A percentile compares a stretch with the other conserved stretches of the same genome.
Conservation (phyloP, 345 rosid species). For the Rhizophora mangle region DNA sequence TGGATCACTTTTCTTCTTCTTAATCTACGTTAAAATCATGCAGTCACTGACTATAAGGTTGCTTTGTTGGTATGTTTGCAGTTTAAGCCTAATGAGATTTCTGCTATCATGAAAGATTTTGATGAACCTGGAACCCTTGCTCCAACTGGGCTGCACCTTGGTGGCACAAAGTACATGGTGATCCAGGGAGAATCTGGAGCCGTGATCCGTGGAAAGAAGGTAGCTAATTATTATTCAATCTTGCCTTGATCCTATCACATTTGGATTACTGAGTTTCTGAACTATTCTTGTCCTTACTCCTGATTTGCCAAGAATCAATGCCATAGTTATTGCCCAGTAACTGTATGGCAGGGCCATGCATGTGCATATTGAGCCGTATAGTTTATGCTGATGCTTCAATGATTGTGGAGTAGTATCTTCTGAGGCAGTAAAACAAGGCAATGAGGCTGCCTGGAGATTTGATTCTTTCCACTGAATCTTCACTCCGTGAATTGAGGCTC, state of each 20-base stretch:
- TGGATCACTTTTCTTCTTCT: no score
- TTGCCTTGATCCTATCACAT: not conserved
- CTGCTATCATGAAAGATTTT: constrained; percentile 24
- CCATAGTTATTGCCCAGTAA: no score
- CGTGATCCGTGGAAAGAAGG: constrained; percentile 31
- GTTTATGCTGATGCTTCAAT: no score
- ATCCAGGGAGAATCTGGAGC: constrained; percentile 29
- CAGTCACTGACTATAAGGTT: not conserved
- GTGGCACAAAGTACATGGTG: constrained; percentile 28
- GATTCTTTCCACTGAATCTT: no score
- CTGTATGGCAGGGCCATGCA: no score
- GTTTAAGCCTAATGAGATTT: constrained; percentile 24
- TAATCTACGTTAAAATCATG: no score
- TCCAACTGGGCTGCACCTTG: constrained; percentile 24
- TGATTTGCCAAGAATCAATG: no score
- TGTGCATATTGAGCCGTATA: no score
- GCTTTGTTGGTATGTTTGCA: not conserved
- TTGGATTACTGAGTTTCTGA: not conserved
- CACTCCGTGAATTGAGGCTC: no score
- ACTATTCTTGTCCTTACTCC: not conserved
- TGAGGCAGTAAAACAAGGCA: no score
- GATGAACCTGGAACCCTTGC: constrained; percentile 25
- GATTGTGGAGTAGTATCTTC: no score
- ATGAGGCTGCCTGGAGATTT: no score
- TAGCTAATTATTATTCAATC: not conserved